Evolutionary conservation across 495 filamentous ascomycete species (phyloP).

Genomic region (Pseudevernia furfuracea): DNA sequence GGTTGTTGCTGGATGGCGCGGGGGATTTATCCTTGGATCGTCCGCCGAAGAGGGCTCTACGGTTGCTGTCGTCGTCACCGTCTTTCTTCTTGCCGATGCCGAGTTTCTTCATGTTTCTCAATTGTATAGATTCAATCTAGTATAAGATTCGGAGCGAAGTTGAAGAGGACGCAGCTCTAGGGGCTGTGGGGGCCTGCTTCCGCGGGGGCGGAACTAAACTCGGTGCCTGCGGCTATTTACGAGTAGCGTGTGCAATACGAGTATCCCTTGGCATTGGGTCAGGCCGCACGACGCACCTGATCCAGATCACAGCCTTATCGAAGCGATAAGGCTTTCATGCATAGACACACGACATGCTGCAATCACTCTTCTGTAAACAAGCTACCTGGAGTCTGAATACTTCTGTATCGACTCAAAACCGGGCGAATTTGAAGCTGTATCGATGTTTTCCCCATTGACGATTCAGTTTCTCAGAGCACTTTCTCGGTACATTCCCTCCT

Average conservation of each 20-base stretch:
- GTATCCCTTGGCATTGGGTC: too few species aligned
- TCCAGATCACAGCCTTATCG: too few species aligned
- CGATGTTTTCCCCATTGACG: constrained; percentile 5
- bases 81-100: constrained; percentile 60
- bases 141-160: not conserved
- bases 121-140: not conserved
- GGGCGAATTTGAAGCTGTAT: not conserved
- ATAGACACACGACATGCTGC: not conserved
- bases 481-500: constrained; percentile 16
- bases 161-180: not conserved
- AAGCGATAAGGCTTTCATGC: not conserved
- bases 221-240: too few species aligned
- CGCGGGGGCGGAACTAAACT: constrained; percentile 1
- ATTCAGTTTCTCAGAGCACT: constrained; percentile 16
- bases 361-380: not conserved
- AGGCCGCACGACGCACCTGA: too few species aligned
- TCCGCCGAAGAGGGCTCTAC: constrained; percentile 52
- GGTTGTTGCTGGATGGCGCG: constrained; percentile 48
- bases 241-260: too few species aligned
- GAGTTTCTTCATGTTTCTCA: constrained; percentile 49
- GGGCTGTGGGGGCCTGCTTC: constrained; percentile 3
- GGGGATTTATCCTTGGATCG: constrained; percentile 54
- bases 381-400: not conserved
- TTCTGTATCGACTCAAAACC: not conserved
- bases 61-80: constrained; percentile 50